Evolutionary conservation across 352 stramenopile species (phyloP).

Genomic region (Phytophthora pinifolia): DNA sequence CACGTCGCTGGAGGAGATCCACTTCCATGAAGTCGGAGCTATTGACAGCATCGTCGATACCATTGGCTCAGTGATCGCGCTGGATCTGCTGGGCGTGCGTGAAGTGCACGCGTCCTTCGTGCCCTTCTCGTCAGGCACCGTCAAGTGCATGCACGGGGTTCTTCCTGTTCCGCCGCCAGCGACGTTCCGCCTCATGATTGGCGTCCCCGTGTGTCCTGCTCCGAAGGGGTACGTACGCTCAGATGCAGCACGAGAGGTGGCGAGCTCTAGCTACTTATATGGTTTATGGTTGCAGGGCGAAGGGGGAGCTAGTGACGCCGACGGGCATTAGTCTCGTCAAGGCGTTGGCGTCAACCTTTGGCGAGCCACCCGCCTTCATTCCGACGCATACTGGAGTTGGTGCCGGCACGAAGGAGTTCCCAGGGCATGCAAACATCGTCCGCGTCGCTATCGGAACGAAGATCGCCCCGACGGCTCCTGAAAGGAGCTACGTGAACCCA

Average conservation of each 20-base stretch:
- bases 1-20: conserved; percentile 90
- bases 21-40: conserved; percentile 98
- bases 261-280: not conserved
- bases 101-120: conserved; percentile 84
- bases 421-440: conserved; percentile 90
- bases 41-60: conserved; percentile 98
- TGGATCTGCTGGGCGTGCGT: conserved; percentile 92
- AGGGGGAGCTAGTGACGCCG: conserved; percentile 95
- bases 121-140: conserved; percentile 92
- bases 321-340: conserved; percentile 95
- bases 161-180: conserved; percentile 95
- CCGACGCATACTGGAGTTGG: conserved; percentile 76
- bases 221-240: conserved; percentile 71
- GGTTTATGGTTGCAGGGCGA: conserved; percentile 39
- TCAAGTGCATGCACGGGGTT: conserved; percentile 95
- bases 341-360: conserved; percentile 74
- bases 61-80: conserved; percentile 92
- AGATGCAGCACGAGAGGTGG: not conserved
- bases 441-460: conserved; percentile 81
- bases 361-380: conserved; percentile 75
- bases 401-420: conserved; percentile 90
- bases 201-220: conserved; percentile 91
- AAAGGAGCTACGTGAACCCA: conserved; percentile 44
- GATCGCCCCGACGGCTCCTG: conserved; percentile 26
- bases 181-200: conserved; percentile 94